Base-by-base conservation (phyloP, 805 yeast genomes). In the Metschnikowia lachancei region DNA sequence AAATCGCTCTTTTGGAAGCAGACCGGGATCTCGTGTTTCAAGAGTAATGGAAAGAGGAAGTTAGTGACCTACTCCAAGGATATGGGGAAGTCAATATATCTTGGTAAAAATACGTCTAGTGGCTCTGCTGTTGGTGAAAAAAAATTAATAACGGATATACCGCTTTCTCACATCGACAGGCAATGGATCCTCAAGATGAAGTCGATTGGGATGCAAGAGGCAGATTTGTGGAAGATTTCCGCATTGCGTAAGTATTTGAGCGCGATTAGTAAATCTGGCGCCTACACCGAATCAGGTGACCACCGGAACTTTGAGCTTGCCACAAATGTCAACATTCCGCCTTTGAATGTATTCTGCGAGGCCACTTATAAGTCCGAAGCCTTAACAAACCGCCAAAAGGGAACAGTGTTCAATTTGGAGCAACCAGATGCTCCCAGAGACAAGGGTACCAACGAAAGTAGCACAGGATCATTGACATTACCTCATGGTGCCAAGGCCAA, bases 1-100 rank as follows among this genome's bases (percentile, higher is more conserved):
- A 80, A 81, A 35, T 80, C 95, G 0, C 64, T 83, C n/a, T 91
- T 92, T 58, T 91, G 97, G 97, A 79, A 83, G 51, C 78, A 72
- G 51, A 52, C 57, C 31, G 53, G 51, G 28, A 52, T 59, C 10
- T 53, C 65, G 6, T 34, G 53, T 8, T 51, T 43, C 33, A 54
- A 51, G 17, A 32, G 51, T 13, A 49, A 52, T 37, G 53, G 60
- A 14, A 51, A 58, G 28, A 45, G 50, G 10, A 59, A 55, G 36
- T 47, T 63, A 2, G 57, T 68, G 2, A 49, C 67, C 0, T 65
- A 58, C 42, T 55, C 70, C 14, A 66, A 67, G 38, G 64, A 62
- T 33, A 57, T 67, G 61, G 75, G 73, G 1, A 63, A 63, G 41
- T 64, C 70, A 0, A 69, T 69, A 1, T 67, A 66, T 45, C 51